Conservation (phyloP, 805 yeast genomes). For the Scheffersomyces ergatensis region DNA sequence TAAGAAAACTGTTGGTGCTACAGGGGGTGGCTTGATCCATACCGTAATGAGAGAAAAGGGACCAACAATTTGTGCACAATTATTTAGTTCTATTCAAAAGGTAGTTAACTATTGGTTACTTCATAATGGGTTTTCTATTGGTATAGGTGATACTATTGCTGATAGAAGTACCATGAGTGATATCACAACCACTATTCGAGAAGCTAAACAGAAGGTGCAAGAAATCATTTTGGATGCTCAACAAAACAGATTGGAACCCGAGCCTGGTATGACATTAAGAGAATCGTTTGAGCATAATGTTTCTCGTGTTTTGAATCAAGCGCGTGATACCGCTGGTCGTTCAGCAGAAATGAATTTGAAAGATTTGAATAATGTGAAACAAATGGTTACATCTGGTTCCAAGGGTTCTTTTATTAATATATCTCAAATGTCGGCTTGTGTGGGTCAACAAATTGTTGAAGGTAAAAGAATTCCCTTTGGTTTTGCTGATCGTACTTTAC, state of each 20-base stretch:
- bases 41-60: slow-evolving; percentile 98
- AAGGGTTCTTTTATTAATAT: slow-evolving; percentile 98
- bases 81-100: slow-evolving; percentile 90
- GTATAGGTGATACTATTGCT: slow-evolving; percentile 99
- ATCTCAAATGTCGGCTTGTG: slow-evolving; percentile 99
- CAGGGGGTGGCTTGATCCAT: slow-evolving; percentile 97
- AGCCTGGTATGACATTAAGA: slow-evolving; percentile 99
- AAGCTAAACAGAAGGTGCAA: slow-evolving; percentile 92
- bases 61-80: slow-evolving; percentile 80
- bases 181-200: slow-evolving; percentile 88
- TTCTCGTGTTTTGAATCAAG: slow-evolving; percentile 90
- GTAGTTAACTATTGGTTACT: slow-evolving; percentile 95
- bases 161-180: slow-evolving; percentile 94
- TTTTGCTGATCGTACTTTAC: slow-evolving; percentile 91
- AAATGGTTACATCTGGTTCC: slow-evolving; percentile 99
- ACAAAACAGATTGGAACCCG: slow-evolving; percentile 81
- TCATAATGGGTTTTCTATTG: slow-evolving; percentile 96
- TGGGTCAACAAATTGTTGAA: slow-evolving; percentile 98
- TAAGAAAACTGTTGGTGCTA: slow-evolving; percentile 97
- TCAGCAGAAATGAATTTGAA: slow-evolving; percentile 96
- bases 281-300: slow-evolving; percentile 98
- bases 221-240: slow-evolving; percentile 92
- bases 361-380: slow-evolving; percentile 93
- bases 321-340: slow-evolving; percentile 99
- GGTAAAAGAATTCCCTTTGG: slow-evolving; percentile 99